phyloP scores from a whole-genome alignment of 805 yeast genomes.

The Kodamaea laetipori region DNA sequence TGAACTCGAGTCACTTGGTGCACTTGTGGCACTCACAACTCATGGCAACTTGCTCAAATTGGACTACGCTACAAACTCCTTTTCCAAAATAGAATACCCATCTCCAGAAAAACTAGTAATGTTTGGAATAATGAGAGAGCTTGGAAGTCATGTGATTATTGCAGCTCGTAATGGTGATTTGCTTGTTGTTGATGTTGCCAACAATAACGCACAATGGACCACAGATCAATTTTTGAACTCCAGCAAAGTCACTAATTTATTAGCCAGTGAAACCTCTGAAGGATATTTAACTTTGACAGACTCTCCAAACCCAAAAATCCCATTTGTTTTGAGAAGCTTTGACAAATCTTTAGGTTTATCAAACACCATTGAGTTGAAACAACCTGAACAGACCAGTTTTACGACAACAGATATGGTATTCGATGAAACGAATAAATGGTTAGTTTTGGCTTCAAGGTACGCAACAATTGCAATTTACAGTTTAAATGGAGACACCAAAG shows the following conservation, averaged over 20 bases:
- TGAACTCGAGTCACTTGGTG: constrained; percentile 40
- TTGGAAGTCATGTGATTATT: constrained; percentile 33
- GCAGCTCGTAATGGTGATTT: constrained; percentile 43
- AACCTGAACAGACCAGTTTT: constrained; percentile 49
- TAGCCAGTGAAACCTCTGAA: constrained; percentile 27
- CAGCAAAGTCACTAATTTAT: constrained; percentile 53
- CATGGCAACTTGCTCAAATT: constrained; percentile 49
- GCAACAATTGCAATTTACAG: constrained; percentile 64
- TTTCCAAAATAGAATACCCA: not conserved
- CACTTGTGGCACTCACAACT: constrained; percentile 51
- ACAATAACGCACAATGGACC: constrained; percentile 22
- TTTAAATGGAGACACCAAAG: constrained; percentile 21
- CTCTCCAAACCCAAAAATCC: constrained; percentile 66
- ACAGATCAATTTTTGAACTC: constrained; percentile 26
- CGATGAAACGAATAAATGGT: constrained; percentile 37
- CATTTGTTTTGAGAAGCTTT: constrained; percentile 48
- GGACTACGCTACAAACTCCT: not conserved
- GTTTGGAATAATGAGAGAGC: constrained; percentile 47
- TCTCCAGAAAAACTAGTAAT: constrained; percentile 28
- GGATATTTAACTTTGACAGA: constrained; percentile 50
- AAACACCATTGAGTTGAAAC: constrained; percentile 28
- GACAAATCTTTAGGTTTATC: constrained; percentile 12
- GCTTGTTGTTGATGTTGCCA: constrained; percentile 41
- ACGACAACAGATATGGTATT: constrained; percentile 59
- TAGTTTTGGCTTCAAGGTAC: constrained; percentile 71